Evolutionary conservation across 2,329 filamentous ascomycete genomes (phyloP).

Genomic region (Pseudogymnoascus sp.): DNA sequence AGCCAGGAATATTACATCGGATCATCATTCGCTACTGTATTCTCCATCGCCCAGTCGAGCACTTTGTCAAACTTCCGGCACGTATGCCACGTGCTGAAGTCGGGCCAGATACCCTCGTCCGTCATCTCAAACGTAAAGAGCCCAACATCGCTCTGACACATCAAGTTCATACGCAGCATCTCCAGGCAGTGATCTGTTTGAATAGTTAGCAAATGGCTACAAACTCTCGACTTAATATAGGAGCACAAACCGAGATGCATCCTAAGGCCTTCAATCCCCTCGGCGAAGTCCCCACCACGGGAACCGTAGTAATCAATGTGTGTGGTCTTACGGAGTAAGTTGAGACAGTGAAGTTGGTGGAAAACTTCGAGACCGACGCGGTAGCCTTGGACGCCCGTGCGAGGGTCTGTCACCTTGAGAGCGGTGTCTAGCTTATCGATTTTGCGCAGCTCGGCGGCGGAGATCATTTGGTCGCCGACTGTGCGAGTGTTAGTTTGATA

Average conservation of each 20-base stretch:
- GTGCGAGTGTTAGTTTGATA: constrained; percentile 11
- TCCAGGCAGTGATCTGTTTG: constrained; percentile 43
- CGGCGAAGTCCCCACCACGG: constrained; percentile 40
- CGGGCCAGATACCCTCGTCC: constrained; percentile 41
- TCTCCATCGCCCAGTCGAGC: constrained; percentile 42
- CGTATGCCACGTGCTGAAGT: constrained; percentile 44
- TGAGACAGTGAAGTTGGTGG: constrained; percentile 33
- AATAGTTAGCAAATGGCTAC: constrained; percentile 9
- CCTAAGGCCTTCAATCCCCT: constrained; percentile 33
- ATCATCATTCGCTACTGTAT: constrained; percentile 36
- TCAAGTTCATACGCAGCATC: constrained; percentile 41
- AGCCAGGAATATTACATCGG: constrained; percentile 1
- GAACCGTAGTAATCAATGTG: constrained; percentile 42
- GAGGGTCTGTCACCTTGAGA: constrained; percentile 46
- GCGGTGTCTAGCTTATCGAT: constrained; percentile 44
- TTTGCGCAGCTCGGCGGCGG: constrained; percentile 41
- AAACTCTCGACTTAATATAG: background rate
- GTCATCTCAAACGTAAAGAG: constrained; percentile 45
- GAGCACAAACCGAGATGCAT: constrained; percentile 29
- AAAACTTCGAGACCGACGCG: constrained; percentile 42
- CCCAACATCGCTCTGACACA: constrained; percentile 47
- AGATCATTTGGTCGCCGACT: constrained; percentile 56
- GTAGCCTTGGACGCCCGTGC: constrained; percentile 48
- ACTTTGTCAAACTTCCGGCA: constrained; percentile 47
- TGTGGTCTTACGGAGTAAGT: constrained; percentile 34